Conservation (phyloP, 2,329 filamentous ascomycete species). For the Claviceps pazoutovae region DNA sequence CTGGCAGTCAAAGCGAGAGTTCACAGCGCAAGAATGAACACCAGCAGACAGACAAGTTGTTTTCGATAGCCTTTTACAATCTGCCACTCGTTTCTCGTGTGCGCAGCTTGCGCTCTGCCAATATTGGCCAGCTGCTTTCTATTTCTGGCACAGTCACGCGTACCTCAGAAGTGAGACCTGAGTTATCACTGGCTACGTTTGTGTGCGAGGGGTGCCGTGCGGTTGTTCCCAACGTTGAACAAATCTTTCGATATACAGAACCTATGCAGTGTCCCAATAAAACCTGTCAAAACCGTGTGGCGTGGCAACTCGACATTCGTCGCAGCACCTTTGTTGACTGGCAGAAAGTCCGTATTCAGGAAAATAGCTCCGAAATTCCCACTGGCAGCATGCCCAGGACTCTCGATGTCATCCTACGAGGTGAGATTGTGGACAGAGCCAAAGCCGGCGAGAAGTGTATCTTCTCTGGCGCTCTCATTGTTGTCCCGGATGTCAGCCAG, state of each 20-base stretch:
- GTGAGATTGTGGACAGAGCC: conserved; percentile 92
- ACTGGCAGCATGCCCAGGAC: conserved; percentile 97
- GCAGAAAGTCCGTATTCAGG: conserved; percentile 96
- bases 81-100: conserved; percentile 76
- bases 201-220: conserved; percentile 77
- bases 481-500: conserved; percentile 93
- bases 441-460: conserved; percentile 98
- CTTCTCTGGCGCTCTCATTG: conserved; percentile 90
- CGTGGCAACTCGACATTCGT: conserved; percentile 94
- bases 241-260: conserved; percentile 95
- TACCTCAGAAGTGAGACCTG: conserved; percentile 91
- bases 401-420: conserved; percentile 90
- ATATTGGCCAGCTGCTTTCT: conserved; percentile 85
- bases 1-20: conserved; percentile 49
- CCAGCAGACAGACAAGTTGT: conserved; percentile 94
- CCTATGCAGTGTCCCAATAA: conserved; percentile 87
- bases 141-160: conserved; percentile 94
- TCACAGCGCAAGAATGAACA: conserved; percentile 73
- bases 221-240: conserved; percentile 80
- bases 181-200: conserved; percentile 85
- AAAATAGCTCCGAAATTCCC: conserved; percentile 95
- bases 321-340: conserved; percentile 98
- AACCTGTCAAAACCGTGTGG: conserved; percentile 73
- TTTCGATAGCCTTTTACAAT: conserved; percentile 87
- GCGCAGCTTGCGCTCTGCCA: conserved; percentile 70